Evolutionary conservation across 163 green algal species (phyloP), one percentile per base, ranked within the genome.

Genomic region (Scenedesmus sp.): DNA sequence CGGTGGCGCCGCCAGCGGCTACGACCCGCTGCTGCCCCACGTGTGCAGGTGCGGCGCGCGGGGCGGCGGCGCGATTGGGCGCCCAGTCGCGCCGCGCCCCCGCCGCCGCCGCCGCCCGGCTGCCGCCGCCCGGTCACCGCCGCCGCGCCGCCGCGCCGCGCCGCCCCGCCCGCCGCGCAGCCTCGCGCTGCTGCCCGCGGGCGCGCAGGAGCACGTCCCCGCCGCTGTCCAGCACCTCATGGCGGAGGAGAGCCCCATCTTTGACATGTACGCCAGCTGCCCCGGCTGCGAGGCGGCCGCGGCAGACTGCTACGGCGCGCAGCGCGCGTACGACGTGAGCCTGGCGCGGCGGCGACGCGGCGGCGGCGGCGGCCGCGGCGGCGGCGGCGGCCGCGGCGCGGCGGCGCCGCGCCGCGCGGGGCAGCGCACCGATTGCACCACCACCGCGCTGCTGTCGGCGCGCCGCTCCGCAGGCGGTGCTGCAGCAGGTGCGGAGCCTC

Each of bases 181-280:
- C 44, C 50, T 81, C 7, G 73, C 73, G 31, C 62, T 81, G 60
- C 48, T 81, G 73, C 73, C 73, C 1, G 45, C 28, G 33, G 73
- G 73, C 33, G 62, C 74, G 10, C 42, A 50, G 50, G 20, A 63
- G 50, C 51, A 75, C 22, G 62, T 81, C 24, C 74, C 74, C 2
- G 34, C 48, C 24, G 62, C 62, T 18, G 62, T 81, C 26, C 62
- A 67, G 60, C 62, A 65, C 36, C 36, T 81, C 34, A 74, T 81
- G 74, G 62, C 36, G 20, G 31, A 39, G 26, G 34, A 9, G 11
- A 58, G 28, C 4, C 50, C 62, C 24, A 33, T 81, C 7, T 81
- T 42, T 33, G 74, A 81, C 36, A 60, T 81, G 62, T 81, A 75
- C 34, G 71, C 44, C 2, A 63, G 2, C 26, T 76, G 90, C 83